phyloP scores from a whole-genome alignment of 2,329 filamentous ascomycete species.

The Tolypocladium tropicale region DNA sequence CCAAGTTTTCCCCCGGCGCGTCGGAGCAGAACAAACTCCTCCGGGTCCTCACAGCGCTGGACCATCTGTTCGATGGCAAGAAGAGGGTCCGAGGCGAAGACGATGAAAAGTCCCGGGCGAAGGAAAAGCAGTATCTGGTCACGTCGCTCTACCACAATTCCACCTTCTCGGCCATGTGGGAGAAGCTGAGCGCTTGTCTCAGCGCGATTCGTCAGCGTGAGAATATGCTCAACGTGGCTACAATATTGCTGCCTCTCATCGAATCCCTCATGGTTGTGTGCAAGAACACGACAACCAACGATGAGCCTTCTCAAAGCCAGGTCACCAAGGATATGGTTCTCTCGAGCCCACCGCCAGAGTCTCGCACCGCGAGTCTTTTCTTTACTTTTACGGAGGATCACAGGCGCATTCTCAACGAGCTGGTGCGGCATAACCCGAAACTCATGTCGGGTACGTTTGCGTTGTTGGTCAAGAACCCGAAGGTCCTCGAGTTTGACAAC shows the following conservation, averaged over 20 bases:
- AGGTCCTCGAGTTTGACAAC: conserved; percentile 98
- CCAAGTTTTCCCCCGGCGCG: conserved; percentile 91
- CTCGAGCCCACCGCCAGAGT: conserved; percentile 66
- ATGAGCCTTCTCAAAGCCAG: conserved; percentile 43
- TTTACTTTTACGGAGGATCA: conserved; percentile 97
- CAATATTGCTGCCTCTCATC: conserved; percentile 86
- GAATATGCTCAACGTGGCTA: conserved; percentile 94
- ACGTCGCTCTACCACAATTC: conserved; percentile 82
- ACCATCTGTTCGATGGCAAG: conserved; percentile 88
- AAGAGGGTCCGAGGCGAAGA: conserved; percentile 42
- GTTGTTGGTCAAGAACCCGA: conserved; percentile 92
- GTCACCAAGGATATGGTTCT: conserved; percentile 57
- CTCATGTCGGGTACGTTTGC: conserved; percentile 98
- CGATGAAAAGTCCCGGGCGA: conserved; percentile 40
- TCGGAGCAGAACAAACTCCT: conserved; percentile 96
- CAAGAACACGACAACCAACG: conserved; percentile 85
- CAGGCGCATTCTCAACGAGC: conserved; percentile 92
- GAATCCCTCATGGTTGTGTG: conserved; percentile 98
- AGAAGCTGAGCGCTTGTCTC: conserved; percentile 81
- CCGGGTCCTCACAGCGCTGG: conserved; percentile 82
- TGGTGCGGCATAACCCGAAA: conserved; percentile 93
- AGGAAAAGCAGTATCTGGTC: conserved; percentile 73
- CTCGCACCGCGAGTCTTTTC: conserved; percentile 80
- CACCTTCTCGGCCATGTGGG: conserved; percentile 86
- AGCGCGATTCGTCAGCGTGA: conserved; percentile 82